Evolutionary conservation across 2,329 filamentous ascomycete genomes (phyloP), one percentile per base, ranked within the genome.

Genomic region (Colletotrichum cuscutae): DNA sequence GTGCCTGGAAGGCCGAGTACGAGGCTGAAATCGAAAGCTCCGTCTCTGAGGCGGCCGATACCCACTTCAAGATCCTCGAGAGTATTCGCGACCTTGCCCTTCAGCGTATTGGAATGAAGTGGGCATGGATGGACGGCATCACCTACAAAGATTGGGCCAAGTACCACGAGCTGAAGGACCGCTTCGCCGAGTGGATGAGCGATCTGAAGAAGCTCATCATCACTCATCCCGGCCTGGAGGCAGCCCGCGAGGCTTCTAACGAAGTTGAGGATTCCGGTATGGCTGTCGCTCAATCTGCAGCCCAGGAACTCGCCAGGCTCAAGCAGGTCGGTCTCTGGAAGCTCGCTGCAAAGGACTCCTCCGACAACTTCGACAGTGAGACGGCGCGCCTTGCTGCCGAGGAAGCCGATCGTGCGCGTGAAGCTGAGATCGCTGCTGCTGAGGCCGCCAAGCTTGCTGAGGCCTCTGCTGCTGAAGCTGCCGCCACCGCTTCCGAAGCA

Each of bases 121-220:
- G 97, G 95, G 95, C 96, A 13, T 97, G 94, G 92, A 97, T 95
- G 84, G 95, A 98, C 71, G 95, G 95, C 37, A 90, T 99, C 74
- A 97, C 96, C 1, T 98, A 99, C 87, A 95, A 97, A 81, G 95
- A 99, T 81, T 99, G 97, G 97, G 91, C 93, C 72, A 97, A 96
- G 81, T 99, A 98, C 80, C 95, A 98, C 81, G 91, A 94, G 72
- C 87, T 99, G 71, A 97, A 94, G 84, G 90, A 89, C 66, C 92
- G 93, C 13, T 94, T 98, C 65, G 92, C 93, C 60, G 91, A 94
- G 78, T 98, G 96, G 95, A 93, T 94, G 68, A 87, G 90, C 46
- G 94, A 97, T 76, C 91, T 99, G 60, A 92, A 94, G 80, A 87
- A 91, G 71, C 89, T 95, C 65, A 93, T 95, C 52, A 89, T 93